Conservation (phyloP, 2,329 filamentous ascomycete genomes). For the Huntiella omanensis region DNA sequence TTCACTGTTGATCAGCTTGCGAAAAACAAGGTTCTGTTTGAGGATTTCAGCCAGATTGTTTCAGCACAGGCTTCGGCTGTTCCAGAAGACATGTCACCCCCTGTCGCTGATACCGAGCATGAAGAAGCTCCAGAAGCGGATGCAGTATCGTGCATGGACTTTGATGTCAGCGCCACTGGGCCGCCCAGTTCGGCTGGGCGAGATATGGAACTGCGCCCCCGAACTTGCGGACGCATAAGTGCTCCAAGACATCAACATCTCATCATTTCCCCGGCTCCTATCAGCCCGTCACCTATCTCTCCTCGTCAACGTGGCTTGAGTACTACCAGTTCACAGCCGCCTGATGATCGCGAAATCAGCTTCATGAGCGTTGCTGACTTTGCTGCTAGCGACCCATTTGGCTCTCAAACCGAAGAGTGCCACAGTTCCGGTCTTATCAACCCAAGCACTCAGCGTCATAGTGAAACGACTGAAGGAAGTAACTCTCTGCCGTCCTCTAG, state of each 20-base stretch:
- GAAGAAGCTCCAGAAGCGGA: background rate
- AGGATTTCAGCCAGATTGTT: slow-evolving; percentile 11
- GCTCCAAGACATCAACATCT: background rate
- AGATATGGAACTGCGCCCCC: background rate
- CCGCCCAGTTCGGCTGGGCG: slow-evolving; percentile 2
- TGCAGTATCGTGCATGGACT: background rate
- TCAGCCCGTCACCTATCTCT: slow-evolving; percentile 4
- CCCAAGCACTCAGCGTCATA: slow-evolving; percentile 33
- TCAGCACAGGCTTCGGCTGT: background rate
- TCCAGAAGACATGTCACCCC: background rate
- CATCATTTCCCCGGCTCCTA: slow-evolving; percentile 3
- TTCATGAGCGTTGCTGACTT: slow-evolving; percentile 31
- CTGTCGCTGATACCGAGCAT: background rate
- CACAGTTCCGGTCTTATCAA: slow-evolving; percentile 6
- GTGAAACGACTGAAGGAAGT: slow-evolving; percentile 40
- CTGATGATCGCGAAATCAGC: background rate
- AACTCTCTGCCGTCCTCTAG: slow-evolving; percentile 32
- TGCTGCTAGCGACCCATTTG: slow-evolving; percentile 31
- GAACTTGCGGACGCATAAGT: too few species aligned
- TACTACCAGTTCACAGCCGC: background rate
- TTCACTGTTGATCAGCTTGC: slow-evolving; percentile 60
- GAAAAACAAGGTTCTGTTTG: slow-evolving; percentile 14
- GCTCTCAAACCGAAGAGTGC: slow-evolving; percentile 13
- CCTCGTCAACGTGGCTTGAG: background rate
- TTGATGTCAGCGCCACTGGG: background rate